phyloP scores from a whole-genome alignment of 768 basidiomycete genomes.

The Boletus barrowsii region DNA sequence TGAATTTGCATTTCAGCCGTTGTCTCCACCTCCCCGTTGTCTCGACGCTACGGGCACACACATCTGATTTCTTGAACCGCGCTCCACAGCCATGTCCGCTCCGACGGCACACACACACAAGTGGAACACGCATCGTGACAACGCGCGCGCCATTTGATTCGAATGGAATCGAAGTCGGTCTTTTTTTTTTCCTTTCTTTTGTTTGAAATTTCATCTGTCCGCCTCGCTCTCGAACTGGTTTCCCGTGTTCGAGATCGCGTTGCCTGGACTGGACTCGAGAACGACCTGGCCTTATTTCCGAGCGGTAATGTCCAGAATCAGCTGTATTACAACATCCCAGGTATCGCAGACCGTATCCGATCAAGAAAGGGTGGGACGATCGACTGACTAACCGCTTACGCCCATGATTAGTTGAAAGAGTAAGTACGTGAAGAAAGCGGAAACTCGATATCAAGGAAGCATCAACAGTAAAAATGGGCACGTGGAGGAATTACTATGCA shows the following conservation, averaged over 20 bases:
- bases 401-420: constrained; percentile 22
- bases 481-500: constrained; percentile 20
- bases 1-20: constrained; percentile 13
- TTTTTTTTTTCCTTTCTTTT: neutral
- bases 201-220: constrained; percentile 7
- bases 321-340: constrained; percentile 38
- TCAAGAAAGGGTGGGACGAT: constrained; percentile 19
- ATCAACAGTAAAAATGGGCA: neutral
- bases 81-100: constrained; percentile 11
- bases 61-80: neutral
- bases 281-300: constrained; percentile 13
- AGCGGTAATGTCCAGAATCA: constrained; percentile 25
- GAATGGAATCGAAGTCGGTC: constrained; percentile 16
- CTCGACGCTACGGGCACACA: no score
- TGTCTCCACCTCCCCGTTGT: neutral
- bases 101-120: neutral
- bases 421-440: constrained; percentile 24
- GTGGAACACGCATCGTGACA: neutral
- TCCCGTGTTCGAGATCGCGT: neutral
- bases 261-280: neutral
- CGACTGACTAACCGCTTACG: constrained; percentile 17
- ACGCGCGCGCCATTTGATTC: neutral
- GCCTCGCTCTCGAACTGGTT: neutral
- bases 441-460: constrained; percentile 14
- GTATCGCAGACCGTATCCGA: constrained; percentile 34